Evolutionary conservation across 2,329 filamentous ascomycete genomes (phyloP), one percentile per base, ranked within the genome.

Genomic region (Conoideocrella luteorostrata): DNA sequence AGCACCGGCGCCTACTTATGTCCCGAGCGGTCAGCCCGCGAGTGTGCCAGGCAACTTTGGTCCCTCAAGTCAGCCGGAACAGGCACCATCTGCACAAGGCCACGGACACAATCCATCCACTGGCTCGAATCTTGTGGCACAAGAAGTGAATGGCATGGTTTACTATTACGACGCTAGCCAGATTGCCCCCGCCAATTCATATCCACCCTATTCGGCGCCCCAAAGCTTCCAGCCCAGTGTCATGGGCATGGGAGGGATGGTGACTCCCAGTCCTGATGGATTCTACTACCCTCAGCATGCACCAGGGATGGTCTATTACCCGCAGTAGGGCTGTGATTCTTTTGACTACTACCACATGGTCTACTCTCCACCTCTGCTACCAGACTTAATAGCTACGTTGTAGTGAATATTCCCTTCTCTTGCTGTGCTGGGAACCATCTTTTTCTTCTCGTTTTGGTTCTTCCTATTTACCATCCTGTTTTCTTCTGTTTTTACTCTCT

Each of bases 61-160:
- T 51, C 66, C 70, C 32, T 65, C 68, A 26, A 57, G 57, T 11
- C 75, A 71, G 45, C 54, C 52, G 17, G 61, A 54, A 60, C 74
- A 50, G 47, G 59, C 41, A 38, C 58, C 41, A 33, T 51, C 46
- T 22, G 53, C 60, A n/a, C 64, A 67, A 38, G 52, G 57, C 22
- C 52, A 51, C 26, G 52, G 50, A n/a, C 56, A 56, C 33, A 47
- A 50, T 10, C 45, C 57, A 5, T 41, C 53, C n/a, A 35, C 52
- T 23, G 56, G 59, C 23, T 56, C 70, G 15, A 77, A 71, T 50
- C 62, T 80, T 33, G 77, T 84, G 38, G 88, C 88, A 0, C 90
- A 96, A 62, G 91, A 97, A 68, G 82, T 84, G 50, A 95, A 95
- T 54, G 93, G 93, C 49, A 97, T 94, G 77, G 89, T 95, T 1